Evolutionary conservation across 75 land plant species (phyloP), one percentile per base, ranked within the genome.

Genomic region (Picea glauca): DNA sequence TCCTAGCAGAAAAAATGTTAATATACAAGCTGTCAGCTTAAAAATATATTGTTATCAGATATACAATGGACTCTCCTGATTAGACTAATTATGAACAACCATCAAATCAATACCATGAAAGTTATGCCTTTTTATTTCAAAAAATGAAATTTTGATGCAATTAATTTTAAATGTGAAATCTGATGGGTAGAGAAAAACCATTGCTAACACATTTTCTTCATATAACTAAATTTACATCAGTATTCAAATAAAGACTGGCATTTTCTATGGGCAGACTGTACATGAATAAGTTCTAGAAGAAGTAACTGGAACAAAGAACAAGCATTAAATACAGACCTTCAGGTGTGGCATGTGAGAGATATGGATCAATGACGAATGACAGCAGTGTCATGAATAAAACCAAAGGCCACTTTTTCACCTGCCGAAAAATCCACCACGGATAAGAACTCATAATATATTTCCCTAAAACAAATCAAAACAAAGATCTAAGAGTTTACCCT

Each of bases 1-100:
- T 74, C 76, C 76, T 74, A 74, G 50, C 50, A 46, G 50, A 46
- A 46, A 68, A 40, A 68, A 40, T 38, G 9, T 68, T 38, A 68
- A 68, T 68, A n/a, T 32, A 40, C 43, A 68, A 68, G 68, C 33
- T 15, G 5, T 65, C 38, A 65, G 68, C 13, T 65, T 65, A 2
- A 65, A 35, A 65, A 65, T 65, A 46, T 46, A 38, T 68, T 68
- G 72, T 68, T 3, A 23, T 21, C 40, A 68, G 46, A 68, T 68
- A 21, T 68, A 40, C 72, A 33, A 7, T 38, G n/a, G 46, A 68
- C 35, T 35, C 46, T 68, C 23, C 8, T 30, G 7, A 63, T 23
- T 23, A 12, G 12, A 7, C 31, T 63, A 26, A 33, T 26, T 63
- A 7, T 26, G 13, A 23, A 23, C 12, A 9, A 63, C 13, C 13